Conservation (phyloP, 306 rosid genomes). For the Gastrolobium bilobum region DNA sequence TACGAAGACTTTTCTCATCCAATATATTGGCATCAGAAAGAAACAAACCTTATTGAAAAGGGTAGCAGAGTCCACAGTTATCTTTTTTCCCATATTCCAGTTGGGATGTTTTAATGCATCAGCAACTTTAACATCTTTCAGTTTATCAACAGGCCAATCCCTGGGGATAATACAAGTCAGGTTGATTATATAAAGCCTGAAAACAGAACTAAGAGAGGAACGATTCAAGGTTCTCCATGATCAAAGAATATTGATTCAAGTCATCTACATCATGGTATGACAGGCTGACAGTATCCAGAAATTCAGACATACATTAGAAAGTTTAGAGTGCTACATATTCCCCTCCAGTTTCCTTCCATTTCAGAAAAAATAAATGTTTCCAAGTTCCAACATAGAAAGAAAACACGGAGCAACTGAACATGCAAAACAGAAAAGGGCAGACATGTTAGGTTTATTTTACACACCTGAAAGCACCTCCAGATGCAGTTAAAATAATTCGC, state of each 20-base stretch:
- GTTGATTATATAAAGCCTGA: conserved; percentile 9
- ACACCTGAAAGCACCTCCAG: conserved; percentile 98
- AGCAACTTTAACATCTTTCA: conserved; percentile 95
- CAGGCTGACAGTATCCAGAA: not conserved
- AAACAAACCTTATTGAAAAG: conserved; percentile 91
- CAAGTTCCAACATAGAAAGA: conserved; percentile 2
- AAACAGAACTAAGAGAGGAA: conserved; percentile 33
- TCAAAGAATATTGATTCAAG: conserved; percentile 29
- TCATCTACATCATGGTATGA: conserved; percentile 18
- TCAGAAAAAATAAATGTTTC: conserved; percentile 21
- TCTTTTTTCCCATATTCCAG: conserved; percentile 99
- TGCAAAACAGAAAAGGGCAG: conserved; percentile 32
- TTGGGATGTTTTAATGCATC: conserved; percentile 99
- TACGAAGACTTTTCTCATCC: conserved; percentile 7
- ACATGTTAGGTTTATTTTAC: conserved; percentile 4
- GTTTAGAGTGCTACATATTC: conserved; percentile 32
- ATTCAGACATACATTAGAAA: conserved; percentile 33
- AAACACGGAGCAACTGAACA: conserved; percentile 23
- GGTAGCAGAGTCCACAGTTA: conserved; percentile 99
- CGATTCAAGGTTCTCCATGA: not conserved
- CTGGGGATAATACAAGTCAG: conserved; percentile 48
- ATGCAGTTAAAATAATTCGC: conserved; percentile 90
- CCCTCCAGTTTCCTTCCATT: conserved; percentile 21
- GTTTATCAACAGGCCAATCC: conserved; percentile 96
- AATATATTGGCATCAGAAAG: conserved; percentile 20